A percentile compares a stretch with the other conserved stretches of the same genome.
phyloP scores from a whole-genome alignment of 257 asterid genomes.

The Forsythia viridissima region DNA sequence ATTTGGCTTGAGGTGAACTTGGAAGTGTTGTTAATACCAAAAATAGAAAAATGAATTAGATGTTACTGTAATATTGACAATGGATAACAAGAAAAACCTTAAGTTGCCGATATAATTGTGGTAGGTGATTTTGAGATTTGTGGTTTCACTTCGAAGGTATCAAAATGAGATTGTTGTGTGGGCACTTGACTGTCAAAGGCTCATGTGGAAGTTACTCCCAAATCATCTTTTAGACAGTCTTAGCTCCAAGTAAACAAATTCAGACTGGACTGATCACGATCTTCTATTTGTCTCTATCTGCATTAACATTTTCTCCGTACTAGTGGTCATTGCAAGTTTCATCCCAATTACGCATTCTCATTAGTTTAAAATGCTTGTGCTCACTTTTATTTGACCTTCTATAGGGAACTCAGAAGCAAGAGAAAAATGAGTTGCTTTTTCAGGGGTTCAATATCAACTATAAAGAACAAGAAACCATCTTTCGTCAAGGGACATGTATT shows the following conservation, averaged over 20 bases:
- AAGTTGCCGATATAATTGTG: background rate
- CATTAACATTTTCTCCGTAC: background rate
- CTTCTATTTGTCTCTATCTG: background rate
- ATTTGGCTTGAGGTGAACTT: background rate
- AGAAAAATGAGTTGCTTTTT: slow-evolving; percentile 72
- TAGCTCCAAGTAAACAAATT: background rate
- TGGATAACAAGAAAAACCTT: background rate
- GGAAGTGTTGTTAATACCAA: background rate
- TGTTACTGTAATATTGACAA: background rate
- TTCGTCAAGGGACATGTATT: slow-evolving; percentile 92
- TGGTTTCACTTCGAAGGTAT: background rate
- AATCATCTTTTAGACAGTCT: background rate
- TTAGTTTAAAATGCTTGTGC: background rate
- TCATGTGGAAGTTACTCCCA: background rate
- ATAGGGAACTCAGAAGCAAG: slow-evolving; percentile 74
- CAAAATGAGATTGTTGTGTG: background rate
- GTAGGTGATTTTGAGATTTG: background rate
- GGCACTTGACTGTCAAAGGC: background rate
- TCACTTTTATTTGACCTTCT: slow-evolving; percentile 9
- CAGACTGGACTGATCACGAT: background rate
- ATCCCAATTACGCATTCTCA: background rate
- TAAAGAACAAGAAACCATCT: slow-evolving; percentile 55
- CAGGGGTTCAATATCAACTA: slow-evolving; percentile 71
- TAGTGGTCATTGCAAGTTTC: background rate
- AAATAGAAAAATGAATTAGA: background rate